A percentile compares a stretch with the other conserved stretches of the same genome.
phyloP scores from a whole-genome alignment of 2,329 filamentous ascomycete genomes.

The Tothia fuscella region DNA sequence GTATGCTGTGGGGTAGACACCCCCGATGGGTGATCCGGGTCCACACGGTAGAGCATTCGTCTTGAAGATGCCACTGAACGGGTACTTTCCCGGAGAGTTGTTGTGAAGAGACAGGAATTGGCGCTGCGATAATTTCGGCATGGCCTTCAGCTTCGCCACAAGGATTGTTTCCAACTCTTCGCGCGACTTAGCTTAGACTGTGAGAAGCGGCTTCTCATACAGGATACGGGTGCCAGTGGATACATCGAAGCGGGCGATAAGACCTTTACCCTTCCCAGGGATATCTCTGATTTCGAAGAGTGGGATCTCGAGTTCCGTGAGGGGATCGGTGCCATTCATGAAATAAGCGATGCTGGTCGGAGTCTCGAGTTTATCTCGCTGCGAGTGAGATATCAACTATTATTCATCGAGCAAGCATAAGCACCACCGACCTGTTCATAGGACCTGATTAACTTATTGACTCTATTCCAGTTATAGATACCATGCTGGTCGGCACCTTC shows the following conservation, averaged over 20 bases:
- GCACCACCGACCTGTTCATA: slow-evolving; percentile 18
- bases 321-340: slow-evolving; percentile 7
- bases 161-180: slow-evolving; percentile 9
- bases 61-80: slow-evolving; percentile 18
- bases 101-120: slow-evolving; percentile 23
- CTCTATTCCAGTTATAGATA: slow-evolving; percentile 15
- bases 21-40: slow-evolving; percentile 14
- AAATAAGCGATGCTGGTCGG: slow-evolving; percentile 1
- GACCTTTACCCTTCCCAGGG: slow-evolving; percentile 21
- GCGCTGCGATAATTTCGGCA: slow-evolving; percentile 16
- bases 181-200: slow-evolving; percentile 5
- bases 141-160: slow-evolving; percentile 13
- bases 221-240: slow-evolving; percentile 24
- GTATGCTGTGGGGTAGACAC: slow-evolving; percentile 21
- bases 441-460: slow-evolving; percentile 16
- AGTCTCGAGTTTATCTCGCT: slow-evolving; percentile 7
- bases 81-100: slow-evolving; percentile 18
- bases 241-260: slow-evolving; percentile 22
- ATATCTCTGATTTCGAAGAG: slow-evolving; percentile 11
- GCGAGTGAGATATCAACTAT: not conserved
- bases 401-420: not conserved
- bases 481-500: slow-evolving; percentile 13
- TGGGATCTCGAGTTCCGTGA: slow-evolving; percentile 1
- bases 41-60: slow-evolving; percentile 25
- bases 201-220: slow-evolving; percentile 23